These are phyloP conservation scores for Eucalyptus erythrocorys DNA, from an alignment of 345 rosid genomes.

Conservation along the genomic window DNA sequence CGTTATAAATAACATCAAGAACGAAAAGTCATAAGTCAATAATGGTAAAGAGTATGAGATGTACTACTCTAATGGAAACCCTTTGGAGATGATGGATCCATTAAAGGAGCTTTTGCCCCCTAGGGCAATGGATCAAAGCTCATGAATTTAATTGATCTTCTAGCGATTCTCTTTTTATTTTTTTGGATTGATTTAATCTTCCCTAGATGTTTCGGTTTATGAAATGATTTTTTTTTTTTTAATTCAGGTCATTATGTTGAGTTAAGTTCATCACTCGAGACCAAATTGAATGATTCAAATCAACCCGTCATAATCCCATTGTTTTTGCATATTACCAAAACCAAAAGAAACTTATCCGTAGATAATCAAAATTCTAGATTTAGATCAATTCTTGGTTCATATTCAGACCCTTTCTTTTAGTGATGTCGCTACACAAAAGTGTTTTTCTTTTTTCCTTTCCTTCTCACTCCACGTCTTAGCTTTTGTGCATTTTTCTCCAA, in stretches of 20 bases:
- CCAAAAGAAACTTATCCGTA: neutral
- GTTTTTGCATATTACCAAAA: neutral
- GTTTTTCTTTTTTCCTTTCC: neutral
- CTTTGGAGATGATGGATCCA: neutral
- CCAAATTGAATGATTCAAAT: neutral
- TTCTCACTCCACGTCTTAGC: neutral
- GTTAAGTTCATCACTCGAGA: neutral
- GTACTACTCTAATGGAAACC: fast-evolving
- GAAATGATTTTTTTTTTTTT: neutral
- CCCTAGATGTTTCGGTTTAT: neutral
- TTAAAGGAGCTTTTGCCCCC: neutral
- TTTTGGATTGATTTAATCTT: neutral
- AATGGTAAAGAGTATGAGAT: neutral
- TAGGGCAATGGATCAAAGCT: fast-evolving
- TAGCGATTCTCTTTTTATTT: neutral
- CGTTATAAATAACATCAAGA: fast-evolving
- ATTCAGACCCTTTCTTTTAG: no score
- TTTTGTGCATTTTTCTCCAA: neutral
- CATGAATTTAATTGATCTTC: neutral
- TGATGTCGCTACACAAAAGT: no score
- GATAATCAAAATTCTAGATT: neutral
- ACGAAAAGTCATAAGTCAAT: no score
- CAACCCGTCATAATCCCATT: neutral
- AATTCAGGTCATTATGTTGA: neutral
- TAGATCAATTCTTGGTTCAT: no score